A percentile compares a stretch with the other conserved stretches of the same genome.
Conservation (phyloP, 371 early-diverging fungal genomes). For the Actinomortierella wolfii region DNA sequence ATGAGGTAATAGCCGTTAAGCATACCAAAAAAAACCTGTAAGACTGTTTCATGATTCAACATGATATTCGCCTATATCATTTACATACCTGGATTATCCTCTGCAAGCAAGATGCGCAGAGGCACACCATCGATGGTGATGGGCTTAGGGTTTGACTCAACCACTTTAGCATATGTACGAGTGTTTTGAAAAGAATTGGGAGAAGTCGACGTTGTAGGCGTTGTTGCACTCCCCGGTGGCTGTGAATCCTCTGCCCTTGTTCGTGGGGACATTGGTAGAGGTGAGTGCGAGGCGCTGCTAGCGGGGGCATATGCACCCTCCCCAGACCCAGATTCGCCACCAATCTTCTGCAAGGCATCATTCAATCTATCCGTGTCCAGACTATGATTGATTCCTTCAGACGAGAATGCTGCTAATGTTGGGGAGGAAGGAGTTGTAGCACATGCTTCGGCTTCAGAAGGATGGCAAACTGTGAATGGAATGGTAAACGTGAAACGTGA, state of each 20-base stretch:
- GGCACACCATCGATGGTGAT: slow-evolving; percentile 26
- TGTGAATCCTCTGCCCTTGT: too few relatives aligned
- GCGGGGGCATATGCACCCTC: too few relatives aligned
- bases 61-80: not conserved
- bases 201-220: too few relatives aligned
- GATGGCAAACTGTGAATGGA: slow-evolving; percentile 51
- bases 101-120: slow-evolving; percentile 38
- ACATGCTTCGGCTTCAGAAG: slow-evolving; percentile 26
- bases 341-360: too few relatives aligned
- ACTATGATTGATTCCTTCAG: too few relatives aligned
- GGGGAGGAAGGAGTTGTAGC: slow-evolving; percentile 36
- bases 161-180: slow-evolving; percentile 39
- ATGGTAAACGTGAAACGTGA: slow-evolving; percentile 61
- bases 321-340: too few relatives aligned
- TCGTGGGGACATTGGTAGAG: too few relatives aligned
- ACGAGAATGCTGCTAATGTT: not conserved
- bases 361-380: too few relatives aligned
- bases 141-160: slow-evolving; percentile 25
- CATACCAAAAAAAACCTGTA: too few relatives aligned
- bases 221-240: too few relatives aligned
- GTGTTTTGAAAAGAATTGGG: not conserved
- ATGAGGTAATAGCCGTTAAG: too few relatives aligned
- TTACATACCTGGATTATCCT: slow-evolving; percentile 30
- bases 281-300: too few relatives aligned
- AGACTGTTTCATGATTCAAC: not conserved